Conservation (phyloP, 2,329 filamentous ascomycete genomes). For the Helotiales sp. region DNA sequence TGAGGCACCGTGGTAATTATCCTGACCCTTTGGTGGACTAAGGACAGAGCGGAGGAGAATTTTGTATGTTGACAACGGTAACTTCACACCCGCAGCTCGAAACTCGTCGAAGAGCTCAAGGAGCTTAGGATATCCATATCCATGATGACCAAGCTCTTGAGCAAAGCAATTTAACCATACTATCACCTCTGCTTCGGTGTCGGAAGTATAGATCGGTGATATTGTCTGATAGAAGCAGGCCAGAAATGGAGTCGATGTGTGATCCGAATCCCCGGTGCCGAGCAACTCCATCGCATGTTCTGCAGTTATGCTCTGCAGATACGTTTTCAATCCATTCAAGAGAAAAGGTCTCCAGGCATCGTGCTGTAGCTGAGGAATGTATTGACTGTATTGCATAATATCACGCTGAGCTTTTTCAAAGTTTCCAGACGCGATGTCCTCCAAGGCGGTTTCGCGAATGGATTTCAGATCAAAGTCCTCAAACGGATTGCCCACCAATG, state of each 20-base stretch:
- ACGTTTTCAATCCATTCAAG: conserved; percentile 16
- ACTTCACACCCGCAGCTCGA: conserved; percentile 35
- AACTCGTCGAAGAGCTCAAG: conserved; percentile 37
- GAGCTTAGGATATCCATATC: conserved; percentile 38
- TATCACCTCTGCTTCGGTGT: conserved; percentile 34
- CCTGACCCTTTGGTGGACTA: conserved; percentile 25
- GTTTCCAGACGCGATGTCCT: conserved; percentile 16
- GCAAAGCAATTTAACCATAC: conserved; percentile 41
- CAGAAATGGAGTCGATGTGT: conserved; percentile 43
- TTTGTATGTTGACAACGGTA: conserved; percentile 38
- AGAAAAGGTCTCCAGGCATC: conserved; percentile 25
- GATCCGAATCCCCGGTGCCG: conserved; percentile 39
- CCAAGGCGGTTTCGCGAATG: conserved; percentile 12
- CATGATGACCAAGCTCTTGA: conserved; percentile 38
- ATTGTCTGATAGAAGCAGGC: conserved; percentile 39
- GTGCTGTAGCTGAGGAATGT: conserved; percentile 16
- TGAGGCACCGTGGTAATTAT: conserved; percentile 18
- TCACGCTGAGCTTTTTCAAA: conserved; percentile 19
- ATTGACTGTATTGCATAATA: conserved; percentile 10
- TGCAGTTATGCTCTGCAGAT: conserved; percentile 34
- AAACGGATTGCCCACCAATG: conserved; percentile 2
- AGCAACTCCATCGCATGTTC: conserved; percentile 37
- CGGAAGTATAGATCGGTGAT: conserved; percentile 28
- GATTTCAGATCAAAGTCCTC: conserved; percentile 6
- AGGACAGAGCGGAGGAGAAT: conserved; percentile 41